Evolutionary conservation across 1,284 basidiomycete species (phyloP).

Genomic region (Takashimella tepidaria): DNA sequence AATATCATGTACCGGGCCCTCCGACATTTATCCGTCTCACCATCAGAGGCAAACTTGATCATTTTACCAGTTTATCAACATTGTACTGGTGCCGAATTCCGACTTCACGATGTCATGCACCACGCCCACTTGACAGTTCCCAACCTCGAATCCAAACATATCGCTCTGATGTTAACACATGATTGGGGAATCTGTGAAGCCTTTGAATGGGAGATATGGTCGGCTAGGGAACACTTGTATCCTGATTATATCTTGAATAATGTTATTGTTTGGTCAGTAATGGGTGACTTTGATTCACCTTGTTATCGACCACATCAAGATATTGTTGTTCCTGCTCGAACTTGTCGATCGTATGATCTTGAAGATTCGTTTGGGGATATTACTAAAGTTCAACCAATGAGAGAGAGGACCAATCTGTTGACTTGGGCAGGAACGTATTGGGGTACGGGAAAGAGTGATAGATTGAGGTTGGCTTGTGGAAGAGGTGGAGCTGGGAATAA

Average conservation of each 20-base stretch:
- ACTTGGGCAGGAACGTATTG: constrained; percentile 46
- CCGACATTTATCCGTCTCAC: constrained; percentile 35
- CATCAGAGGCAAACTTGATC: constrained; percentile 48
- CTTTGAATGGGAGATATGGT: constrained; percentile 48
- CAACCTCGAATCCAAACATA: constrained; percentile 27
- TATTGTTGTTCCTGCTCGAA: constrained; percentile 46
- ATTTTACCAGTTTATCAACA: constrained; percentile 50
- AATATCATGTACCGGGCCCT: constrained; percentile 43
- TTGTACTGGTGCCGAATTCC: constrained; percentile 37
- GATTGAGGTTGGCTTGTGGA: constrained; percentile 41
- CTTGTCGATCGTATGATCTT: constrained; percentile 35
- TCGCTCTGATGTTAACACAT: constrained; percentile 48
- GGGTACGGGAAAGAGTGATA: constrained; percentile 46
- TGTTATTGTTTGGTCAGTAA: constrained; percentile 42
- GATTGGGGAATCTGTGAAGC: constrained; percentile 49
- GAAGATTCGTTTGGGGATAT: constrained; percentile 32
- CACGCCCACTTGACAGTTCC: constrained; percentile 41
- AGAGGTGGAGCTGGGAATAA: constrained; percentile 38
- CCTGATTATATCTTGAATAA: constrained; percentile 42
- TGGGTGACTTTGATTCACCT: constrained; percentile 45
- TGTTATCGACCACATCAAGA: constrained; percentile 48
- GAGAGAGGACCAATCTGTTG: constrained; percentile 33
- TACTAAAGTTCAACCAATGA: constrained; percentile 28
- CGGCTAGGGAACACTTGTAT: constrained; percentile 31
- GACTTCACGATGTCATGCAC: constrained; percentile 45